These are phyloP conservation scores for Suillus plorans DNA, from an alignment of 768 basidiomycete species.

Conservation along the genomic window DNA sequence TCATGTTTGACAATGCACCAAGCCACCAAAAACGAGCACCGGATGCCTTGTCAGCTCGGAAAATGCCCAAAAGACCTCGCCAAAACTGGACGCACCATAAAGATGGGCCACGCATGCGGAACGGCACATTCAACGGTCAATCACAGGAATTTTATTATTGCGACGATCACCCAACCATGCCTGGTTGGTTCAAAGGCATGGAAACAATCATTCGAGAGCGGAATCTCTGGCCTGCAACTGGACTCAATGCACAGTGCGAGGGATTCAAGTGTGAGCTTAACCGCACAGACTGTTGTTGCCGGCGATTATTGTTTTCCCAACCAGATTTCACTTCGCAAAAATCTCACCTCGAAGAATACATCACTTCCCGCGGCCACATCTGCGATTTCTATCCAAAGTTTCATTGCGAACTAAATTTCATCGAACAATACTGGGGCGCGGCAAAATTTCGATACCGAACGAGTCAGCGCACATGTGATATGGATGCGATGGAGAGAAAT, in stretches of 20 bases:
- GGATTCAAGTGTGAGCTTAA: neutral
- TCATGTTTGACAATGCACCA: constrained; percentile 28
- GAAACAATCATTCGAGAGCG: neutral
- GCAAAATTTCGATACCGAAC: neutral
- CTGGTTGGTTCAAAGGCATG: neutral
- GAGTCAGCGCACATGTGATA: neutral
- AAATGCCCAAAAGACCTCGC: constrained; percentile 7
- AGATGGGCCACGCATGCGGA: neutral
- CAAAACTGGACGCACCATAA: neutral
- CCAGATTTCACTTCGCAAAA: neutral
- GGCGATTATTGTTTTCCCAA: neutral
- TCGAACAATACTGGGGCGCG: neutral
- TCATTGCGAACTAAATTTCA: neutral
- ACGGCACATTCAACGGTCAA: neutral
- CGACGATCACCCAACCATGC: neutral
- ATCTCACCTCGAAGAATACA: neutral
- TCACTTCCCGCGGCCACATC: neutral
- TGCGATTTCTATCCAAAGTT: constrained; percentile 5
- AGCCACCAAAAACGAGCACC: constrained; percentile 24
- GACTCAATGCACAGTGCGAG: neutral
- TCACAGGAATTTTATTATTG: neutral
- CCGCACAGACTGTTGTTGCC: neutral
- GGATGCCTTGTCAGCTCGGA: constrained; percentile 24
- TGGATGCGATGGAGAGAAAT: neutral
- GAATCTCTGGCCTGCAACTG: neutral